Conservation (phyloP, 2,329 filamentous ascomycete species). For the Aspergillus unguis region DNA sequence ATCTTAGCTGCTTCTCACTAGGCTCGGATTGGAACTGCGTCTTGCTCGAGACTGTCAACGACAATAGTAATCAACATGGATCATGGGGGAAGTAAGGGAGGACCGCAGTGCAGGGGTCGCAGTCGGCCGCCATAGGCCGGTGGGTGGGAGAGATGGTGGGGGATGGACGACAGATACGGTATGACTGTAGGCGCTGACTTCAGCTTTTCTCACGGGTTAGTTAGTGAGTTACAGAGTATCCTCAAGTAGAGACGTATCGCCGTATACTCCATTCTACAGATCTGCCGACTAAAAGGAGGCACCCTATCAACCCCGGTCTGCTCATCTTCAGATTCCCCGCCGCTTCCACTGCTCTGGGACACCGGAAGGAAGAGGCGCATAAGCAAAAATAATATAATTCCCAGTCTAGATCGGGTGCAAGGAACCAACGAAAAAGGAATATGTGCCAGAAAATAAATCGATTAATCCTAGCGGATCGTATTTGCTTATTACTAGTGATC, state of each 20-base stretch:
- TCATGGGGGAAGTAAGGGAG: background rate
- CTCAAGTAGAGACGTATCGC: background rate
- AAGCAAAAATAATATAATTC: conserved; percentile 11
- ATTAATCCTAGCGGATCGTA: conserved; percentile 12
- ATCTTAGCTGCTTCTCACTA: conserved; percentile 6
- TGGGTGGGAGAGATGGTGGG: conserved; percentile 3
- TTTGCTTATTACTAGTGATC: conserved; percentile 17
- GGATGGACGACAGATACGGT: background rate
- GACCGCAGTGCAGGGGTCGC: background rate
- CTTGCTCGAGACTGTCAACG: background rate
- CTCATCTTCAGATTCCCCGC: conserved; percentile 17
- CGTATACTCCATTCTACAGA: background rate
- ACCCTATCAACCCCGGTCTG: background rate
- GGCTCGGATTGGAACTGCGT: background rate
- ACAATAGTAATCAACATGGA: conserved; percentile 4
- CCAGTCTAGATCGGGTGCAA: conserved; percentile 28
- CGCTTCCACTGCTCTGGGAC: conserved; percentile 28
- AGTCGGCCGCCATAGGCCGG: background rate
- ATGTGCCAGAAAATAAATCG: background rate
- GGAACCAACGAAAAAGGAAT: conserved; percentile 13
- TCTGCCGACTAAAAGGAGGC: conserved; percentile 7
- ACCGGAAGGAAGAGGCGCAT: conserved; percentile 14
- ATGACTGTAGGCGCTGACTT: background rate
- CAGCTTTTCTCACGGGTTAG: background rate
- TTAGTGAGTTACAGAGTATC: too few species aligned